These are phyloP conservation scores for Salix brachista DNA, from an alignment of 345 rosid genomes.

Conservation along the genomic window DNA sequence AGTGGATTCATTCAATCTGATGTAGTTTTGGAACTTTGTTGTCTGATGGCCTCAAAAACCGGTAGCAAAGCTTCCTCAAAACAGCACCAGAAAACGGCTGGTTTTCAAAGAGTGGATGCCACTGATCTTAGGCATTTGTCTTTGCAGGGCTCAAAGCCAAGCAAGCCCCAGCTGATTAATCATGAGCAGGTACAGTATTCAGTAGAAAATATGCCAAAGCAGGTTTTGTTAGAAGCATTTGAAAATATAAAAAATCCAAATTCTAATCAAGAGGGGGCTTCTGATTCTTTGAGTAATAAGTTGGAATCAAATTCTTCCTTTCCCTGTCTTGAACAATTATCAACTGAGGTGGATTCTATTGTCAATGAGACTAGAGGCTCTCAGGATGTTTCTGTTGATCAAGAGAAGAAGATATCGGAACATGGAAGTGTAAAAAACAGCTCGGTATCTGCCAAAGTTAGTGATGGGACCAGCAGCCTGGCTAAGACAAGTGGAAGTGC, in stretches of 20 bases:
- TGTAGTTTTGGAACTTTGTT: slow-evolving; percentile 17
- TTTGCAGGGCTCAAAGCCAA: slow-evolving; percentile 33
- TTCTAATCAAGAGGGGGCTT: slow-evolving; percentile 39
- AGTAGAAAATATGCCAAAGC: slow-evolving; percentile 30
- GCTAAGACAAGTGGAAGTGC: slow-evolving; percentile 74
- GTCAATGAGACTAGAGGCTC: slow-evolving; percentile 44
- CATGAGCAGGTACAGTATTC: slow-evolving; percentile 28
- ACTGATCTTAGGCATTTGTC: slow-evolving; percentile 37
- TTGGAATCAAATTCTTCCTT: slow-evolving; percentile 39
- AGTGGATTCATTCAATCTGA: slow-evolving; percentile 29
- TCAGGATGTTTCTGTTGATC: slow-evolving; percentile 43
- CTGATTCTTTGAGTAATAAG: slow-evolving; percentile 30
- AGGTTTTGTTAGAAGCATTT: slow-evolving; percentile 27
- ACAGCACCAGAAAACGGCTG: slow-evolving; percentile 32
- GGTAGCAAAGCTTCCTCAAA: slow-evolving; percentile 36
- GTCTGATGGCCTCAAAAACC: slow-evolving; percentile 50
- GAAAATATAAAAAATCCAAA: slow-evolving; percentile 39
- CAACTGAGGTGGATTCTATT: slow-evolving; percentile 36
- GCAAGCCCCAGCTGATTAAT: slow-evolving; percentile 28
- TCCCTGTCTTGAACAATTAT: slow-evolving; percentile 32
- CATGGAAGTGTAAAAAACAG: slow-evolving; percentile 68
- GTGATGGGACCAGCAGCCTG: slow-evolving; percentile 68
- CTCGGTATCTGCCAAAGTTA: slow-evolving; percentile 71
- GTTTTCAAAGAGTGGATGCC: slow-evolving; percentile 31
- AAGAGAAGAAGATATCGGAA: slow-evolving; percentile 62